Evolutionary conservation across 768 basidiomycete genomes (phyloP), one percentile per base, ranked within the genome.

Genomic region (Leccinum obscurum): DNA sequence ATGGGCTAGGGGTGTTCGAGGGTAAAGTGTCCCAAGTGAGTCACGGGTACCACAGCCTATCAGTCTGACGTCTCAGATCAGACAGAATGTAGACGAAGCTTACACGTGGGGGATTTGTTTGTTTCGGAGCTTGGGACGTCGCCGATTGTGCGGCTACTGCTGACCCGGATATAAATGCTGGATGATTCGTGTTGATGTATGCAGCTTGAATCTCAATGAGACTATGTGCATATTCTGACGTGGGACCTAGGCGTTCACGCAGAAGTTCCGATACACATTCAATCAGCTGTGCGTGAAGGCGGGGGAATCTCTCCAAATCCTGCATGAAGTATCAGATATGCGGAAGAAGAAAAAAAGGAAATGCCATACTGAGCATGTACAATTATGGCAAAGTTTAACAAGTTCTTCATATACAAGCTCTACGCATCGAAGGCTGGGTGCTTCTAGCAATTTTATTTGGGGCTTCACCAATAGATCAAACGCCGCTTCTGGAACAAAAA

Each of bases 171-270:
- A 95, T 88, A 75, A 98, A 98, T 34, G 92, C 85, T 6, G 97
- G 97, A 72, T 99, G 97, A 73, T 98, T 98, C 58, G 95, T 98
- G 74, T 99, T 99, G 81, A 99, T 98, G 72, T 99, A 99, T 11
- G 97, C 95, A 1, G 94, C 94, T 75, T 99, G 97, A 53, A 99
- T 99, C 67, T 89, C 86, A 67, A 99, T 98, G 68, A 99, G 80
- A 70, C 92, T 95, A 66, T 93, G 91, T 0, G 95, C 90, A 74
- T 98, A 98, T n/a, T 95, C 91, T 2, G 93, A 94, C 0, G 97
- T 97, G 1, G 97, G 97, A 1, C 95, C 95, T 14, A 99, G 83
- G 7, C 97, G 88, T 75, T 99, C 97, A 53, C 95, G 86, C 39
- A 99, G 78, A 15, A 99, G 83, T 68, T 98, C 97, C 0, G 95